These are phyloP conservation scores for Pestalotiopsis sp. DNA, from an alignment of 2,329 filamentous ascomycete species.

Conservation along the genomic window DNA sequence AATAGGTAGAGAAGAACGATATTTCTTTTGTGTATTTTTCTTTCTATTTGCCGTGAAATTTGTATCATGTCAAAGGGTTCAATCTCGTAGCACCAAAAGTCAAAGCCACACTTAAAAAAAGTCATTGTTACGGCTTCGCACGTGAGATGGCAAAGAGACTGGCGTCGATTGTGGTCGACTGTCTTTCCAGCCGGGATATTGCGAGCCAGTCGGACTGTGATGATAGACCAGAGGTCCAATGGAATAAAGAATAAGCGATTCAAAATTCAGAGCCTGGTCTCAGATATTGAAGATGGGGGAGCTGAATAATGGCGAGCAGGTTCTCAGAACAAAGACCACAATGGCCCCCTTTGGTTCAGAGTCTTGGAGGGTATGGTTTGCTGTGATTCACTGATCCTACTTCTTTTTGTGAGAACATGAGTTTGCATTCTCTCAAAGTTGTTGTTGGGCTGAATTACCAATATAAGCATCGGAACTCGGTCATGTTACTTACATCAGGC, in stretches of 20 bases:
- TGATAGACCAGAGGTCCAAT: not conserved
- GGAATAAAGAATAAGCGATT: not conserved
- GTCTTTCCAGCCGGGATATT: not conserved
- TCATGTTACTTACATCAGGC: not conserved
- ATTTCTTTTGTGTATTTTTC: not conserved
- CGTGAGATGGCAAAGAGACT: not conserved
- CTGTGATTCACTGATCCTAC: not conserved
- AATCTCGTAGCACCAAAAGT: not conserved
- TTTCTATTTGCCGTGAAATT: not conserved
- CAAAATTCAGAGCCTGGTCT: not conserved
- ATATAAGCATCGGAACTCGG: not conserved
- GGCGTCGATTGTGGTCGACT: not conserved
- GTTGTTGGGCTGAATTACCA: not conserved
- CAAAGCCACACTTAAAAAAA: conserved; percentile 5
- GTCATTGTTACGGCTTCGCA: not conserved
- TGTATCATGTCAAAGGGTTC: not conserved
- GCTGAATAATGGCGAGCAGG: not conserved
- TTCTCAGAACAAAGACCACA: not conserved
- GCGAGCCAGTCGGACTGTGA: not conserved
- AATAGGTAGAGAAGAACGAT: not conserved
- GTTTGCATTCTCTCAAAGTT: not conserved
- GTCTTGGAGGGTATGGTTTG: not conserved
- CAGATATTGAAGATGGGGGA: not conserved
- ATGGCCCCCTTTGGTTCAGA: not conserved
- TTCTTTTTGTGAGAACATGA: not conserved